phyloP scores from a whole-genome alignment of 352 stramenopile species.

The Phytophthora hibernalis region DNA sequence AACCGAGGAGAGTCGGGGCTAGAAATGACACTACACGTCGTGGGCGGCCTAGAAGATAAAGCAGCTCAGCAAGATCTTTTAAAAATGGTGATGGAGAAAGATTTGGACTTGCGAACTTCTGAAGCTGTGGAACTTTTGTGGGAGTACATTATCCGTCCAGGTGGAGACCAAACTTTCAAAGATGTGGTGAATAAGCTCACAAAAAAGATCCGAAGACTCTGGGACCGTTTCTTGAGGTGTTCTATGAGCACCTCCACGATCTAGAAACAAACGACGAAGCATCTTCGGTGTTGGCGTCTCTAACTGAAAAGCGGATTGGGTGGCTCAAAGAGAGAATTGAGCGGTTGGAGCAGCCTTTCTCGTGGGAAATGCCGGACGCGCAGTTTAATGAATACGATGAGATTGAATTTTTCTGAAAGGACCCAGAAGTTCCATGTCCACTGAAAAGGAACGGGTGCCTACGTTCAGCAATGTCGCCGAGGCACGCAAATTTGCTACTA shows the following conservation, averaged over 20 bases:
- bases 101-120: neutral
- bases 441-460: too few relatives aligned
- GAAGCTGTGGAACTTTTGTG: neutral
- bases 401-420: neutral
- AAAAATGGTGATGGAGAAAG: neutral
- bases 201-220: neutral
- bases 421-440: neutral
- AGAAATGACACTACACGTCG: slow-evolving; percentile 12
- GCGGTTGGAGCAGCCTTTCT: slow-evolving; percentile 10
- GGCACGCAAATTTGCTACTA: neutral
- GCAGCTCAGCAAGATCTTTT: neutral
- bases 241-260: neutral
- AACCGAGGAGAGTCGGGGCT: neutral
- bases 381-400: neutral
- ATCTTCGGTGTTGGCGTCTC: neutral
- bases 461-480: neutral
- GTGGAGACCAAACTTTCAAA: neutral
- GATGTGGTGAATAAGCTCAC: neutral
- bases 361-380: slow-evolving; percentile 18
- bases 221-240: neutral
- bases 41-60: slow-evolving; percentile 11
- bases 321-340: slow-evolving; percentile 19
- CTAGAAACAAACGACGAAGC: neutral
- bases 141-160: neutral
- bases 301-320: slow-evolving; percentile 2